phyloP scores from a whole-genome alignment of 129 eudicot genomes.

The Lactuca saligna region DNA sequence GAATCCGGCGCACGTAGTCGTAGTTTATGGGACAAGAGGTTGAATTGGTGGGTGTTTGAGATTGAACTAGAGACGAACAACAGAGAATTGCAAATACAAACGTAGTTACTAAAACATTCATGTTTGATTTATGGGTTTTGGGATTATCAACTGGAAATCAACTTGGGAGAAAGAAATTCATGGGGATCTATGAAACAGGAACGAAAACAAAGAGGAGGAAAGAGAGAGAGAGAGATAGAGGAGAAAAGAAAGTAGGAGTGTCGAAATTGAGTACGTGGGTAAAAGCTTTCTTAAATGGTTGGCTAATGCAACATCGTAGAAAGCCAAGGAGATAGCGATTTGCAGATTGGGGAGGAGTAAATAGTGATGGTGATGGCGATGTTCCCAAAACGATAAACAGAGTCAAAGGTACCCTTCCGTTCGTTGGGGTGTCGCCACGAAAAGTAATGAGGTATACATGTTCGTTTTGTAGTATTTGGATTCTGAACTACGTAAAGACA shows the following conservation, averaged over 20 bases:
- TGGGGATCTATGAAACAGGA: neutral
- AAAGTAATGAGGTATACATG: neutral
- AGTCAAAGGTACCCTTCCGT: slow-evolving; percentile 12
- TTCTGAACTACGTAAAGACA: neutral
- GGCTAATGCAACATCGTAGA: slow-evolving; percentile 16
- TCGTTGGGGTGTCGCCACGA: neutral
- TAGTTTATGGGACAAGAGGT: slow-evolving; percentile 60
- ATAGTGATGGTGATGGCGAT: slow-evolving; percentile 14
- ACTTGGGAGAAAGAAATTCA: neutral
- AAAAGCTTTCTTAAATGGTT: slow-evolving; percentile 8
- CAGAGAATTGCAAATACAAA: neutral
- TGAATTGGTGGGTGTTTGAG: slow-evolving; percentile 17
- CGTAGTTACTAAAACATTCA: neutral
- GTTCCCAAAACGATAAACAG: slow-evolving; percentile 9
- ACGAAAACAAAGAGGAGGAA: neutral
- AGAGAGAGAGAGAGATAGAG: neutral
- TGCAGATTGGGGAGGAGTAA: neutral
- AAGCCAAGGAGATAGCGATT: neutral
- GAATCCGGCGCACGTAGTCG: slow-evolving; percentile 43
- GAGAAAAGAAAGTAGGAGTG: neutral
- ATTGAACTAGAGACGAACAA: neutral
- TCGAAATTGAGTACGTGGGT: neutral
- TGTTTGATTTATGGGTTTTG: slow-evolving; percentile 15
- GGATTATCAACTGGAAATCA: neutral
- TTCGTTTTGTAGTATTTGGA: neutral